Conservation (phyloP, 495 filamentous ascomycete genomes). For the Viridothelium virens region DNA sequence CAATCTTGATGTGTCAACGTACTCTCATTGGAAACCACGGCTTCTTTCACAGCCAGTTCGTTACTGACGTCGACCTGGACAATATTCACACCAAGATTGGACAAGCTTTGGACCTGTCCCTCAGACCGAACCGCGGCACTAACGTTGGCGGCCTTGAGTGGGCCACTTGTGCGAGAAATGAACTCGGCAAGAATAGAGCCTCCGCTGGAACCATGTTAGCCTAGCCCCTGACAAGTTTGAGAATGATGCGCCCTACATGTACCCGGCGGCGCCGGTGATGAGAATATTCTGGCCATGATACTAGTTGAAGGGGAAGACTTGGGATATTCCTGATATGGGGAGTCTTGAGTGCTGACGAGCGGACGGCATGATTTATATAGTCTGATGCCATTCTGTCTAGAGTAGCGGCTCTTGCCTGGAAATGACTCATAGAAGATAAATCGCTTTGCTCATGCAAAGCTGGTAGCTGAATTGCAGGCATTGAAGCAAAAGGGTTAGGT, state of each 20-base stretch:
- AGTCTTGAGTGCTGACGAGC: not conserved
- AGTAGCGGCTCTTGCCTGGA: not conserved
- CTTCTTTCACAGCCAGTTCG: slow-evolving; percentile 14
- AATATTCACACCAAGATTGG: slow-evolving; percentile 17
- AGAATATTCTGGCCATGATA: slow-evolving; percentile 17
- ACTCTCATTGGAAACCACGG: slow-evolving; percentile 14
- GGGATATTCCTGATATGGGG: not conserved
- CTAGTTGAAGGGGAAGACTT: not conserved
- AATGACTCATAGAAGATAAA: not conserved
- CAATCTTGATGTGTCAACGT: not conserved
- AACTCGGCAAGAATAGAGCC: slow-evolving; percentile 20
- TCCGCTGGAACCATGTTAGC: slow-evolving; percentile 13
- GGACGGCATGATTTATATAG: not conserved
- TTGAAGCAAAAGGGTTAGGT: not conserved
- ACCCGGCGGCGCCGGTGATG: slow-evolving; percentile 22
- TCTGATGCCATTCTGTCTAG: not conserved
- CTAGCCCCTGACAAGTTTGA: not conserved
- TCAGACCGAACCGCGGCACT: slow-evolving; percentile 19
- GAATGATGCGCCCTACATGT: slow-evolving; percentile 14
- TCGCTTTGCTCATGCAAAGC: not conserved
- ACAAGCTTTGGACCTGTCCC: slow-evolving; percentile 19
- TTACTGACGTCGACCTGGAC: slow-evolving; percentile 17
- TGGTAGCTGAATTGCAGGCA: not conserved
- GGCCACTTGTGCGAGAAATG: slow-evolving; percentile 1
- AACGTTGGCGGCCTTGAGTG: slow-evolving; percentile 3